Evolutionary conservation across 176 grass and related monocot genomes (phyloP).

Genomic region (Oryza australiensis): DNA sequence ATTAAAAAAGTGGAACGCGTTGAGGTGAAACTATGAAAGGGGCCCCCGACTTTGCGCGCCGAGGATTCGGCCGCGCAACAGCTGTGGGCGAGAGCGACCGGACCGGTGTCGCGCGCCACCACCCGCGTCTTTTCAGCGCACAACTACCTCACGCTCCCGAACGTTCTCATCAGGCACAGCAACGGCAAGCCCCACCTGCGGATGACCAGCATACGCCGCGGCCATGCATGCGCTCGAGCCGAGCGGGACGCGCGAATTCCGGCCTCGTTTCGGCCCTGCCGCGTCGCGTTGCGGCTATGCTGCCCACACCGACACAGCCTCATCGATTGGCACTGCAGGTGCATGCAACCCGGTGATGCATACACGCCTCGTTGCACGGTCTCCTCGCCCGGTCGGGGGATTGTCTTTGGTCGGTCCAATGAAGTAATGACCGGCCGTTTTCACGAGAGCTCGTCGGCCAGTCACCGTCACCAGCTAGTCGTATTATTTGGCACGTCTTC

Average conservation of each 20-base stretch:
- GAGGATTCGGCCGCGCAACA: not conserved
- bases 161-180: not conserved
- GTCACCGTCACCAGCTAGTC: no score
- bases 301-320: not conserved
- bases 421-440: not conserved
- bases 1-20: not conserved
- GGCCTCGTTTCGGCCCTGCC: not conserved
- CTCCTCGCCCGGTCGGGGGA: not conserved
- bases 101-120: not conserved
- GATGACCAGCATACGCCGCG: not conserved
- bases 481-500: not conserved
- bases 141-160: not conserved
- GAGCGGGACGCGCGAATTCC: constrained; percentile 18
- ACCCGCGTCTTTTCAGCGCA: not conserved
- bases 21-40: not conserved
- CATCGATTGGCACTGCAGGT: not conserved
- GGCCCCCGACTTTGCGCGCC: no score
- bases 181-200: not conserved
- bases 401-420: not conserved
- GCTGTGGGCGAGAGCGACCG: not conserved
- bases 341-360: not conserved
- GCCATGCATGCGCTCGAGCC: not conserved
- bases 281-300: not conserved
- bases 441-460: not conserved
- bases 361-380: not conserved